A percentile compares a stretch with the other conserved stretches of the same genome.
Evolutionary conservation across 192 early-diverging fungal genomes (phyloP).

Genomic region (Jimgerdemannia flammicorona): DNA sequence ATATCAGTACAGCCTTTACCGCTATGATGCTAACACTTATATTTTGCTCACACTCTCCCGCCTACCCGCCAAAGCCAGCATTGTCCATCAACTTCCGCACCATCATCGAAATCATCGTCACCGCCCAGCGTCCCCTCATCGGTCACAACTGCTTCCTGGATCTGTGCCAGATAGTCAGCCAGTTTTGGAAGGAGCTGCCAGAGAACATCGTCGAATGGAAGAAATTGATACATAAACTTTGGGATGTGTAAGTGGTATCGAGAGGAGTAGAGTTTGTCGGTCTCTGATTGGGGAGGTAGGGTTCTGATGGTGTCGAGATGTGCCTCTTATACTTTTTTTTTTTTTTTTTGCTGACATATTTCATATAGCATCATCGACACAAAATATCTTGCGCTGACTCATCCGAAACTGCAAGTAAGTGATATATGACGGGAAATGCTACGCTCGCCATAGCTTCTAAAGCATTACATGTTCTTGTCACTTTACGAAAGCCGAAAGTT

Average conservation of each 20-base stretch:
- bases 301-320: not conserved
- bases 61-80: not conserved
- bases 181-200: slow-evolving; percentile 74
- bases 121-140: slow-evolving; percentile 70
- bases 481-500: not conserved
- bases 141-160: slow-evolving; percentile 92
- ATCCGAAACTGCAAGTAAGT: slow-evolving; percentile 40
- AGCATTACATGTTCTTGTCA: too few relatives aligned
- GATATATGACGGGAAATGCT: too few relatives aligned
- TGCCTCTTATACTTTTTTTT: not conserved
- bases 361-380: slow-evolving; percentile 70
- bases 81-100: slow-evolving; percentile 57
- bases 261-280: not conserved
- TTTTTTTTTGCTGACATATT: not conserved
- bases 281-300: too few relatives aligned
- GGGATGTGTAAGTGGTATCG: slow-evolving; percentile 45
- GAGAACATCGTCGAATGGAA: slow-evolving; percentile 68
- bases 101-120: slow-evolving; percentile 74
- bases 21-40: not conserved
- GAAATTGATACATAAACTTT: slow-evolving; percentile 44
- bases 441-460: too few relatives aligned
- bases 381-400: slow-evolving; percentile 61
- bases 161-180: slow-evolving; percentile 72
- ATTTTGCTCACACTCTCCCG: not conserved
- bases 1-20: too few relatives aligned